Evolutionary conservation across 768 basidiomycete genomes (phyloP), one percentile per base, ranked within the genome.

Genomic region (Amanita brunnescens): DNA sequence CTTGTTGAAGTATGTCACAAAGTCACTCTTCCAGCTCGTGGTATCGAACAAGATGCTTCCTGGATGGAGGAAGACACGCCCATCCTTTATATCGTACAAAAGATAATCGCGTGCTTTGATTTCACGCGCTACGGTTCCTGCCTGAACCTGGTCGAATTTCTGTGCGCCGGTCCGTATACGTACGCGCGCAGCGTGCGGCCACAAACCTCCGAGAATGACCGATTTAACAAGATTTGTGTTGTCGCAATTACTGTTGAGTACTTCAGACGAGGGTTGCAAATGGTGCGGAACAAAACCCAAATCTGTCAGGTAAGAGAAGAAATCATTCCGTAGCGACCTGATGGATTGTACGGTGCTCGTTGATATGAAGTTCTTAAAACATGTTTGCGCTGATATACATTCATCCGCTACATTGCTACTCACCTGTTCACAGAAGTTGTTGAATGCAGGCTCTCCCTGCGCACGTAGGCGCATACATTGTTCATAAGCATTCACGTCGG

Each of bases 41-140:
- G 78, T 79, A 24, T 73, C 72, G 60, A 97, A 97, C 16, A 93
- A 68, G 4, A 89, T 75, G 39, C 90, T 93, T 8, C 74, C 76
- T 0, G 93, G 92, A 62, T 95, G 93, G 20, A 91, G 62, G 67
- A 91, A 92, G 6, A 90, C 85, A 7, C 89, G 72, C 9, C 70
- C 74, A 43, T 71, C 69, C 54, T 73, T 75, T 46, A 85, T 64
- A 62, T 95, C 92, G 57, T 77, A 88, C 55, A 92, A 76, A 64
- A 85, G 84, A 74, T 85, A 87, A 61, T 96, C 91, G 53, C 80
- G 80, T 18, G 91, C 91, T 33, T 78, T 78, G 58, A 91, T 88
- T 54, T 92, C 91, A 37, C 90, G 83, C 58, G 85, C 86, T 8
- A 95, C 73, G 0, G 91, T 80, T 1, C 94, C 94, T 5, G 81